These are phyloP conservation scores for Pezizomycotina sp. DNA, from an alignment of 2,329 filamentous ascomycete species.

Conservation along the genomic window DNA sequence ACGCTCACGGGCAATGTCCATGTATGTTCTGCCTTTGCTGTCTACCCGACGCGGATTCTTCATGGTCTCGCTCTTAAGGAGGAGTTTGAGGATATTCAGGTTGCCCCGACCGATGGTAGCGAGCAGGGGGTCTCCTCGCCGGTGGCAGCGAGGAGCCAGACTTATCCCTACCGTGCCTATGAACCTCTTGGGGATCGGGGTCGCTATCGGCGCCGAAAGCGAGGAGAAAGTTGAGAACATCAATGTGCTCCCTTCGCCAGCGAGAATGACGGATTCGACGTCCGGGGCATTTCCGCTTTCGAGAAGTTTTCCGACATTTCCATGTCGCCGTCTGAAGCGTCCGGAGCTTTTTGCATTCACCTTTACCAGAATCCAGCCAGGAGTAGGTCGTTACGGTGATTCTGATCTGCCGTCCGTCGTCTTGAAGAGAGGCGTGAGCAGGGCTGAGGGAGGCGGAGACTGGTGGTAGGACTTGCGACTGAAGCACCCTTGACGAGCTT, in stretches of 20 bases:
- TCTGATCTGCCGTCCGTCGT: slow-evolving; percentile 23
- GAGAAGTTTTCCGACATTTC: slow-evolving; percentile 24
- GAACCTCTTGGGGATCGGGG: slow-evolving; percentile 34
- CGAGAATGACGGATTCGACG: slow-evolving; percentile 73
- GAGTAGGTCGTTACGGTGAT: slow-evolving; percentile 25
- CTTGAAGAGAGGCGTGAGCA: slow-evolving; percentile 9
- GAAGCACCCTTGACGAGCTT: slow-evolving; percentile 24
- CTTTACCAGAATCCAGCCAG: slow-evolving; percentile 25
- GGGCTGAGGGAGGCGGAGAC: slow-evolving; percentile 22
- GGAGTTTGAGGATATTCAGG: slow-evolving; percentile 63
- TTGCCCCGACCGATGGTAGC: slow-evolving; percentile 83
- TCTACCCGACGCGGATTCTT: slow-evolving; percentile 68
- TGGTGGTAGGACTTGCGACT: slow-evolving; percentile 24
- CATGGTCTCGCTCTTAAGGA: slow-evolving; percentile 43
- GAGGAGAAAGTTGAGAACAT: slow-evolving; percentile 63
- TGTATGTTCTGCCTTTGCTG: slow-evolving; percentile 64
- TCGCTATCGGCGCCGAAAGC: slow-evolving; percentile 46
- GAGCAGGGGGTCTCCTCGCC: slow-evolving; percentile 85
- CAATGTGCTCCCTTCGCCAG: slow-evolving; percentile 82
- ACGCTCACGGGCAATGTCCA: slow-evolving; percentile 67
- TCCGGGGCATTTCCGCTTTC: slow-evolving; percentile 40
- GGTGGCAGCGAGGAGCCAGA: slow-evolving; percentile 27
- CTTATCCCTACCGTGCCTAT: slow-evolving; percentile 20
- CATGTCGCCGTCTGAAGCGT: slow-evolving; percentile 31
- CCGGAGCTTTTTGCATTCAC: slow-evolving; percentile 26